Base-by-base conservation (phyloP, 768 basidiomycete species). In the Pleurotus pulmonarius region DNA sequence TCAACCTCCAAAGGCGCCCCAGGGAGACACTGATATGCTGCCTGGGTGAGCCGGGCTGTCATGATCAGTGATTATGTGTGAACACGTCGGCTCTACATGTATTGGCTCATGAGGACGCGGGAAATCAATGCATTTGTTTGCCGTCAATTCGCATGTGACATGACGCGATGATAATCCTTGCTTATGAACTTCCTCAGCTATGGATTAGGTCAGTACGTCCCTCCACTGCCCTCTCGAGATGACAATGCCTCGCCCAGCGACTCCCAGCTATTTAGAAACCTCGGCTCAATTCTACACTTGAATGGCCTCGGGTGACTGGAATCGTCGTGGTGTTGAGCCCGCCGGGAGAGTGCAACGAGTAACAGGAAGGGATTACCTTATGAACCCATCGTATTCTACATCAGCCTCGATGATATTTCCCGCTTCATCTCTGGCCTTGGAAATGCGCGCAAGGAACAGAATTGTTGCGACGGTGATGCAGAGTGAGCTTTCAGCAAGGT, bases 261-360 rank as follows among this genome's bases (percentile, higher is more conserved):
- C 40, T 41, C 52, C n/a, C 12, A 16, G 26, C 18, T 20, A 64
- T 78, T 80, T 1, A 49, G 22, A 22, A 57, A 45, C 18, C 56
- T 48, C 15, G 56, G 40, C 43, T 59, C 20, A 24, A 56, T 40
- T 5, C 22, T 11, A 24, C 52, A 54, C 37, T 24, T 25, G 52
- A 54, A 54, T 3, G 52, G 52, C 15, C 52, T 15, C 16, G 52
- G 52, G 9, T 54, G 52, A 40, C 52, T 44, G 12, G 7, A 15
- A 34, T 34, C 3, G 9, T 2, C 29, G 29, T 1, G 29, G n/a
- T 18, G 39, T 9, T 26, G 34, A 38, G 29, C 29, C 29, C 29
- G 11, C 8, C 0, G 29, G 29, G 29, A 29, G 29, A 29, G 9
- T 29, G 7, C 29, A 25, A 24, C 29, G 20, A 5, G 26, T 15